Evolutionary conservation across 345 rosid species (phyloP).

Genomic region (Balakata baccata): DNA sequence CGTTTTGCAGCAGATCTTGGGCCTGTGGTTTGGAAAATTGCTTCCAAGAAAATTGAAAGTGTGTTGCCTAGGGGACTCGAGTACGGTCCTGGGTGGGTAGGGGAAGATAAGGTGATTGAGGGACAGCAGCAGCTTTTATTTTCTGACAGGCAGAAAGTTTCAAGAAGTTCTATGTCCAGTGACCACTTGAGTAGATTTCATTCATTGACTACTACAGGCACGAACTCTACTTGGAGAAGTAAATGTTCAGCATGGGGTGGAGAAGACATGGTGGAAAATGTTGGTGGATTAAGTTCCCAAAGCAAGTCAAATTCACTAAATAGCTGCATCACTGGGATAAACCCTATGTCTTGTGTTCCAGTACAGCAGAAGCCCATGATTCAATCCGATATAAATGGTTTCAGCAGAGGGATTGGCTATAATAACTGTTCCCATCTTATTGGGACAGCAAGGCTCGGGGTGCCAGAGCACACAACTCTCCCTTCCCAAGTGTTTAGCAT

Average conservation of each 20-base stretch:
- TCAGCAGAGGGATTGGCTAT: constrained; percentile 26
- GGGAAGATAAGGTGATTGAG: constrained; percentile 50
- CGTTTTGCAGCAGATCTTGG: constrained; percentile 84
- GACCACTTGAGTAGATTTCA: constrained; percentile 45
- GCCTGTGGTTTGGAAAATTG: constrained; percentile 70
- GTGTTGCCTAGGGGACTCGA: constrained; percentile 58
- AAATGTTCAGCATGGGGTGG: constrained; percentile 30
- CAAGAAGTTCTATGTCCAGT: constrained; percentile 28
- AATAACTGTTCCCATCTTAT: constrained; percentile 22
- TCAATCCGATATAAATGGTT: constrained; percentile 29
- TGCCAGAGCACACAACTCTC: constrained; percentile 23
- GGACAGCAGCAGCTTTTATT: constrained; percentile 25
- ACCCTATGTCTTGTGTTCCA: constrained; percentile 21
- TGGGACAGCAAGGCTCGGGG: constrained; percentile 20
- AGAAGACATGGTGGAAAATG: constrained; percentile 36
- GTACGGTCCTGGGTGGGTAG: constrained; percentile 80
- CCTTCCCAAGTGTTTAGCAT: constrained; percentile 28
- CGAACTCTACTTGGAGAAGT: constrained; percentile 34
- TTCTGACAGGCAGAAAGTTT: constrained; percentile 31
- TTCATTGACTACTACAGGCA: constrained; percentile 37
- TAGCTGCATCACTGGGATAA: constrained; percentile 22
- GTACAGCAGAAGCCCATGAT: constrained; percentile 28
- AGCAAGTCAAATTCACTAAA: constrained; percentile 30
- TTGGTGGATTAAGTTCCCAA: constrained; percentile 39
- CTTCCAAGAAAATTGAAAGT: constrained; percentile 60